Evolutionary conservation across 208 protist genomes (phyloP).

Genomic region (Trypanosoma vivax): DNA sequence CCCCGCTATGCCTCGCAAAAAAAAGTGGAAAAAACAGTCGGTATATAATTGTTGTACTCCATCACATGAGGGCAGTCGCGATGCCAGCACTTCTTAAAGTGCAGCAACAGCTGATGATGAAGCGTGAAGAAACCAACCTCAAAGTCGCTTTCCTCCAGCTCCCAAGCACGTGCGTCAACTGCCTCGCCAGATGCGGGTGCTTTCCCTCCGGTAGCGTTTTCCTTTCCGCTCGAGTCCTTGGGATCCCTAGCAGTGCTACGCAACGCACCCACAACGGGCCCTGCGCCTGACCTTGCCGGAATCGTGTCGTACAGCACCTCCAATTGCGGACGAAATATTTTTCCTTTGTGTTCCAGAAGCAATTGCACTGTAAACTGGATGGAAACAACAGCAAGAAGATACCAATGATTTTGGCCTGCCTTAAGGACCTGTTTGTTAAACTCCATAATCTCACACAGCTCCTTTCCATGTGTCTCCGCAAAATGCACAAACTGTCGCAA

Average conservation of each 20-base stretch:
- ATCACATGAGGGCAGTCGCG: slow-evolving; percentile 77
- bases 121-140: slow-evolving; percentile 65
- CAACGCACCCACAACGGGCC: background rate
- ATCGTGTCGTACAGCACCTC: slow-evolving; percentile 72
- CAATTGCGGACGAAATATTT: slow-evolving; percentile 46
- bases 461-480: slow-evolving; percentile 45
- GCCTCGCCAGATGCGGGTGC: background rate
- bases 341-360: slow-evolving; percentile 45
- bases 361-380: slow-evolving; percentile 80
- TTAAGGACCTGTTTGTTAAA: slow-evolving; percentile 50
- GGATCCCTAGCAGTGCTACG: background rate
- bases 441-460: slow-evolving; percentile 63
- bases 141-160: slow-evolving; percentile 22
- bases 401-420: slow-evolving; percentile 51
- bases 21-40: slow-evolving; percentile 59
- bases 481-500: slow-evolving; percentile 81
- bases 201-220: background rate
- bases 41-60: slow-evolving; percentile 76
- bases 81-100: slow-evolving; percentile 78
- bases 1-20: slow-evolving; percentile 25
- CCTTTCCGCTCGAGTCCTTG: background rate
- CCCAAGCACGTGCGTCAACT: background rate
- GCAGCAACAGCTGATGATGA: slow-evolving; percentile 70
- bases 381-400: slow-evolving; percentile 76
- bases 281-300: background rate